Evolutionary conservation across 805 yeast genomes (phyloP), one percentile per base, ranked within the genome.

Genomic region (Wickerhamomyces bisporus): DNA sequence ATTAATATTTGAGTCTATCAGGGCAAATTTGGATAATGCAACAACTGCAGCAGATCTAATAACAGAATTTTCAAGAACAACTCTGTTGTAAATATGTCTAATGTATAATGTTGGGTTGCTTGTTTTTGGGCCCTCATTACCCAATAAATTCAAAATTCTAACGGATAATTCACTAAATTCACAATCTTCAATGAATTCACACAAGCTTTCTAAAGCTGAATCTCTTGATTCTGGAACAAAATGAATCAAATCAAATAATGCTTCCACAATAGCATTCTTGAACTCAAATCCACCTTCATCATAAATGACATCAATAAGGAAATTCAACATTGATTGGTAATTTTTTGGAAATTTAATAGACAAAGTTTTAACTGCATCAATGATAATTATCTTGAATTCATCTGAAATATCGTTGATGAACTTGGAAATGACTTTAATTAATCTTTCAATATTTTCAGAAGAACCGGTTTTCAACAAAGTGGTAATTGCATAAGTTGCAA

Each of bases 101-200:
- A 93, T 89, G 63, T 87, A 91, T 52, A 85, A 72, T 1, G 96
- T 83, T 40, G 98, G 96, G 47, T 82, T 83, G 7, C 81, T 50
- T 5, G 96, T 81, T 41, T 71, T 67, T 53, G 98, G 97, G 44
- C 98, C 98, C 62, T 89, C 95, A 48, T 81, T 85, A 58, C 98
- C 98, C 48, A 93, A 74, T 44, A 91, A 64, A 64, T 89, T 96
- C 61, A 93, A 72, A 41, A 93, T 81, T 57, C 98, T 78, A n/a
- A 89, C 95, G 20, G 94, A 78, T 44, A 93, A 77, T 64, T 88
- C 96, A 23, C 96, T 85, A 66, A 74, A 91, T 66, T 93, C 98
- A 67, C 98, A 93, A 70, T 93, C 98, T 65, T 93, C 98, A 53
- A 93, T 93, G 58, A 88, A 89, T 63, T 93, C 98, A 71, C 98